Evolutionary conservation across 257 asterid genomes (phyloP).

Genomic region (Thymus mandschuricus): DNA sequence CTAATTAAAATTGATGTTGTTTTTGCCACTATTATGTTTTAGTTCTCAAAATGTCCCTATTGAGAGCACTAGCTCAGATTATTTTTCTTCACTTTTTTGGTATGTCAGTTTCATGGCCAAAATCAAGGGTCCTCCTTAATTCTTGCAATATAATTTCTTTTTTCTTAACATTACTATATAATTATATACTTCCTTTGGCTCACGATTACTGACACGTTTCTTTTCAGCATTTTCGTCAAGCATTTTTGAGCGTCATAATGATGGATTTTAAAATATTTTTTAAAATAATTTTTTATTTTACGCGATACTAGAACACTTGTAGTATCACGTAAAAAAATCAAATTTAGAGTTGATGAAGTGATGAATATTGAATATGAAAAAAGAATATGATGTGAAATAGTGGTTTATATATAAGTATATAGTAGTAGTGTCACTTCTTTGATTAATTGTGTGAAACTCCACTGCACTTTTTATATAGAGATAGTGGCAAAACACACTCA

Average conservation of each 20-base stretch:
- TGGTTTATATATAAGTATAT: background rate
- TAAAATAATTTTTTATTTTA: too few species aligned
- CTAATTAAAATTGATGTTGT: background rate
- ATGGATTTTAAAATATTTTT: too few species aligned
- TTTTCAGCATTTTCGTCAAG: too few species aligned
- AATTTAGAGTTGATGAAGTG: constrained; percentile 1
- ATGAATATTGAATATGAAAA: background rate
- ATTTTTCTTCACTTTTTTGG: constrained; percentile 1
- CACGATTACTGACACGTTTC: too few species aligned
- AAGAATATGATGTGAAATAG: constrained; percentile 9
- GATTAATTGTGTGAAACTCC: constrained; percentile 25
- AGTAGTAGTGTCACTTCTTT: constrained; percentile 34
- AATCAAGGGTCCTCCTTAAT: background rate
- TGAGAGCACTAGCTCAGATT: constrained; percentile 12
- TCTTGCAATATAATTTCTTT: background rate
- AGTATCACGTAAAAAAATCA: too few species aligned
- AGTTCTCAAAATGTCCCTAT: background rate
- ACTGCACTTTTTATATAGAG: constrained; percentile 23
- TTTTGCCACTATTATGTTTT: background rate
- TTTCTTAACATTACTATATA: too few species aligned
- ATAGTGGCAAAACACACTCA: constrained; percentile 33
- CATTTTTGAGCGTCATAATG: too few species aligned
- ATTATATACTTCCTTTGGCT: too few species aligned
- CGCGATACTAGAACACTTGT: too few species aligned
- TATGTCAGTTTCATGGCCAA: constrained; percentile 32